Percentiles rank a stretch among this genome's conserved stretches.
phyloP scores from a whole-genome alignment of 371 early-diverging fungal species.

The Zychaea mexicana region DNA sequence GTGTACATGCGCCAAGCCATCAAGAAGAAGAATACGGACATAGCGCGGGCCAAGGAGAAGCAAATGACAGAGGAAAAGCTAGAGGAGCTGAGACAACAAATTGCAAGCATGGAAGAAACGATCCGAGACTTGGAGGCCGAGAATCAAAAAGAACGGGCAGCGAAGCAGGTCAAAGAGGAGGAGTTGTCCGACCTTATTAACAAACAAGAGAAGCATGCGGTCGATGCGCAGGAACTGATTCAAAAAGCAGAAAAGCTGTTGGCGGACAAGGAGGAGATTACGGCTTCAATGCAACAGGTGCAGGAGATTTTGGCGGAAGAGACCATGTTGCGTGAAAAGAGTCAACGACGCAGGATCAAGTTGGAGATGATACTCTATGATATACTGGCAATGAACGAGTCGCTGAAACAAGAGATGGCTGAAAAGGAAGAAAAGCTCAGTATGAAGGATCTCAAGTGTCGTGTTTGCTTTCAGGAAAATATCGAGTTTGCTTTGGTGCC shows the following conservation, averaged over 20 bases:
- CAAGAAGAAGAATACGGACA: neutral
- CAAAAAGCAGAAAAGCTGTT: neutral
- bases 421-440: neutral
- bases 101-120: neutral
- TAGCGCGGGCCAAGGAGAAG: neutral
- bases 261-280: neutral
- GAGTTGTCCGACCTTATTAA: neutral
- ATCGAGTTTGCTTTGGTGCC: conserved; percentile 37
- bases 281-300: neutral
- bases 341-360: neutral
- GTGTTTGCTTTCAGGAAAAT: conserved; percentile 32
- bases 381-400: neutral
- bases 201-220: neutral
- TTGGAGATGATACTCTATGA: neutral
- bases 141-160: neutral
- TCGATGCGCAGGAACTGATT: neutral
- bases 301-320: neutral
- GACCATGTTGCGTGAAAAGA: neutral
- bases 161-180: neutral
- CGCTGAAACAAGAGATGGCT: neutral
- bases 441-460: conserved; percentile 22
- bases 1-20: neutral
- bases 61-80: neutral
- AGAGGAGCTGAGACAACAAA: neutral
- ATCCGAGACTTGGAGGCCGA: neutral